Base-by-base conservation (phyloP, 805 yeast genomes). In the Yamadazyma takamatsuzukensis region DNA sequence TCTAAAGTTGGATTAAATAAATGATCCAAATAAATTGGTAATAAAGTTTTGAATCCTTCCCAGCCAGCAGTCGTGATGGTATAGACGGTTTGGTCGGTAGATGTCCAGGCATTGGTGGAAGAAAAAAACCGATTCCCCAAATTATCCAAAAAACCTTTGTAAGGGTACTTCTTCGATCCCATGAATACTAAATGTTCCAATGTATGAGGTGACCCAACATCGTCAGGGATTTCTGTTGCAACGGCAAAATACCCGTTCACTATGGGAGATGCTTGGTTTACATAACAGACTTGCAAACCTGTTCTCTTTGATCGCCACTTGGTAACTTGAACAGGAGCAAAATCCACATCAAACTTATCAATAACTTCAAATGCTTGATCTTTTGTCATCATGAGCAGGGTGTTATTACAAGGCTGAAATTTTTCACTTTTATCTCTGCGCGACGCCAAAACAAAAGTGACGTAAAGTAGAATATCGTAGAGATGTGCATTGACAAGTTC, bases 51-150 rank as follows among this genome's bases (percentile, higher is more conserved):
- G 60, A 93, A 93, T 1, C 97, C 97, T 36, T 85, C 86, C 96
- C 96, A 89, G 7, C 97, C 97, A 1, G 97, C 97, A 23, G 95
- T 79, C 6, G 83, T 74, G 35, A 93, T 66, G 2, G 96, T 87
- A 48, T 93, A 93, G 2, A 88, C 96, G 0, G 98, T 93, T 53
- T 86, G 95, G 59, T 93, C 97, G 4, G 93, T 86, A 1, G 83
- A 87, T 0, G 98, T 93, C 96, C 96, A 89, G 0, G 98, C 98
- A 52, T 93, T 93, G 0, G 97, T 93, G 4, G 78, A 70, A 2
- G 96, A 83, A 58, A 81, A 83, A 41, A 87, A 80, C 36, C 84
- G 61, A 51, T 87, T 86, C 5, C 97, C 95, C 32, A 89, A 70
- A 8, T 80, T 80, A 51, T 93, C 98, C 29, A 93, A 64, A 30